phyloP scores from a whole-genome alignment of 2,329 filamentous ascomycete genomes.

The Akanthomyces uredinophilus region DNA sequence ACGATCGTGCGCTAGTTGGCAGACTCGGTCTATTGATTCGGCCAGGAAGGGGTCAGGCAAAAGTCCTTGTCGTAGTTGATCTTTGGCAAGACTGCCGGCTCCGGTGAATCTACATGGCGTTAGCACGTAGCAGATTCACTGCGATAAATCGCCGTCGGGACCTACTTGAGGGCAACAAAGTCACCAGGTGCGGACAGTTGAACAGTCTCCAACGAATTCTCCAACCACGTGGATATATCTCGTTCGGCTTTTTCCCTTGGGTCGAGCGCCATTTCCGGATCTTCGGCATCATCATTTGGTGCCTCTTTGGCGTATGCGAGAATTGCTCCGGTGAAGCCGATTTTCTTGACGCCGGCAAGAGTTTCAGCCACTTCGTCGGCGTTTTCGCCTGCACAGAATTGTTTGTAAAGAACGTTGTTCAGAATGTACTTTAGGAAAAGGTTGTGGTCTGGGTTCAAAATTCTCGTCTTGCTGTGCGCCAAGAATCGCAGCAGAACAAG shows the following conservation, averaged over 20 bases:
- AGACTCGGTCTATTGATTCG: not conserved
- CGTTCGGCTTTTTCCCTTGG: not conserved
- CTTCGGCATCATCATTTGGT: not conserved
- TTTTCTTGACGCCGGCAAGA: not conserved
- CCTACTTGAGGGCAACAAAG: slow-evolving; percentile 13
- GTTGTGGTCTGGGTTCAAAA: slow-evolving; percentile 45
- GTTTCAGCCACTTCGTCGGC: not conserved
- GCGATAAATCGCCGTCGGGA: too few species aligned
- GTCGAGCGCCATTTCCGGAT: not conserved
- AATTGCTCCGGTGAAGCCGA: slow-evolving; percentile 2
- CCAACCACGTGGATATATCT: not conserved
- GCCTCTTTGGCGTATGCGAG: slow-evolving; percentile 10
- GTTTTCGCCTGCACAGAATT: slow-evolving; percentile 52
- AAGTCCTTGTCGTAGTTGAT: not conserved
- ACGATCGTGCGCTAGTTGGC: not conserved
- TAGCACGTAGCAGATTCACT: not conserved
- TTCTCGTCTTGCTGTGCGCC: not conserved
- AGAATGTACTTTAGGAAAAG: slow-evolving; percentile 41
- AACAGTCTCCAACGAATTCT: slow-evolving; percentile 10
- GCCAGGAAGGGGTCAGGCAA: not conserved
- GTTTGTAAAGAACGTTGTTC: slow-evolving; percentile 47
- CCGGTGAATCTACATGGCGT: not conserved
- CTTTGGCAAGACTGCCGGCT: not conserved
- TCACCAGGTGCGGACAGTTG: not conserved
- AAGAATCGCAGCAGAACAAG: not conserved